Evolutionary conservation across 345 rosid species (phyloP), one percentile per base, ranked within the genome.

Genomic region (Rubroshorea leprosula): DNA sequence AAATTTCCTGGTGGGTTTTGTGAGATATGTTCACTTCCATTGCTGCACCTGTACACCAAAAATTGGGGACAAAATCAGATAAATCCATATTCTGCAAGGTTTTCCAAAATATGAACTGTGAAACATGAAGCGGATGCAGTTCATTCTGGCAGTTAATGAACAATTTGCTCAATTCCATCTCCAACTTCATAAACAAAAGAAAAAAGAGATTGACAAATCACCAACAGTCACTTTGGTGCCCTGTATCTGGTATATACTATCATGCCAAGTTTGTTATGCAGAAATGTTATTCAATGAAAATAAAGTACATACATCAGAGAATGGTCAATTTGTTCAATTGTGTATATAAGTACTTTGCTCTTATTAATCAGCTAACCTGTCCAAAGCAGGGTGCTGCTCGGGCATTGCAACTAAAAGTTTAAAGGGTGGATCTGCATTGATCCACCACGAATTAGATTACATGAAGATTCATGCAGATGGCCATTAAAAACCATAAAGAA

Each of bases 21-120:
- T 86, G 77, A 63, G 96, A 91, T 78, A 91, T 71, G 72, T 91
- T 91, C 68, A 86, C 79, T 77, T 91, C 96, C 95, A 86, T 88
- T 60, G 74, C 62, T 24, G 87, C 83, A 76, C 96, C 98, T 91
- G 74, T 17, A 54, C 22, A 35, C 16, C 16, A 4, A 68, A 45
- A 67, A 55, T 27, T 67, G 49, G 23, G 27, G 18, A 23, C 62
- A 38, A 39, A 16, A 18, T 15, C 21, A 53, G 24, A 49, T 45
- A n/a, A n/a, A n/a, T n/a, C n/a, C n/a, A n/a, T n/a, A n/a, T n/a
- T n/a, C n/a, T n/a, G n/a, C n/a, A n/a, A n/a, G n/a, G n/a, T n/a
- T n/a, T n/a, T n/a, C n/a, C 3, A 12, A 6, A 17, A 12, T 31
- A 61, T 1, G 1, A 20, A 51, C 25, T 18, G 29, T 54, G 9